Percentiles rank a stretch among this genome's conserved stretches.
phyloP scores from a whole-genome alignment of 495 filamentous ascomycete species.

The Xylona heveae region DNA sequence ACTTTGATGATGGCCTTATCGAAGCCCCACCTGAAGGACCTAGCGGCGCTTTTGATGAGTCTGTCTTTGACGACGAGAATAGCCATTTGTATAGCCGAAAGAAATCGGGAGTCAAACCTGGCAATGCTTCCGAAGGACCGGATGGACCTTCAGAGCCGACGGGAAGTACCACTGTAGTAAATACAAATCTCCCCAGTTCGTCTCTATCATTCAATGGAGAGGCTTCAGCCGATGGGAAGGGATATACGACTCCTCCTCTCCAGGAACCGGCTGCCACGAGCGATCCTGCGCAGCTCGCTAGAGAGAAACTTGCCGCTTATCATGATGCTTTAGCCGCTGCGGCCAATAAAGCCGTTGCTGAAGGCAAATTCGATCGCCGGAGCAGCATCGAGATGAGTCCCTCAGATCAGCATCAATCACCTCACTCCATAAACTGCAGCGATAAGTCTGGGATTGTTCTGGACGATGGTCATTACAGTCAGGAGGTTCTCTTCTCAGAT shows the following conservation, averaged over 20 bases:
- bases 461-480: slow-evolving; percentile 15
- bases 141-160: background rate
- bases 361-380: slow-evolving; percentile 41
- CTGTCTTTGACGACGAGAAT: slow-evolving; percentile 51
- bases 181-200: too few relatives aligned
- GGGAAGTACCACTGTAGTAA: background rate
- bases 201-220: too few relatives aligned
- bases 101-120: slow-evolving; percentile 10
- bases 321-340: slow-evolving; percentile 67
- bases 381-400: slow-evolving; percentile 16
- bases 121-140: too few relatives aligned
- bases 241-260: background rate
- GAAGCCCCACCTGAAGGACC: slow-evolving; percentile 25
- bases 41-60: slow-evolving; percentile 47
- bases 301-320: slow-evolving; percentile 47
- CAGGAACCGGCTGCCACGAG: background rate
- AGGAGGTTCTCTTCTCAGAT: slow-evolving; percentile 14
- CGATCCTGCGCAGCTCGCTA: slow-evolving; percentile 12
- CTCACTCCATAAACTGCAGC: slow-evolving; percentile 2
- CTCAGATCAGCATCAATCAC: background rate
- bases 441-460: slow-evolving; percentile 10
- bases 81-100: slow-evolving; percentile 32
- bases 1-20: slow-evolving; percentile 64
- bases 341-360: slow-evolving; percentile 46
- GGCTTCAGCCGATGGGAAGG: background rate